Conservation (phyloP, 2,329 filamentous ascomycete species). For the Penicillium glabrum region DNA sequence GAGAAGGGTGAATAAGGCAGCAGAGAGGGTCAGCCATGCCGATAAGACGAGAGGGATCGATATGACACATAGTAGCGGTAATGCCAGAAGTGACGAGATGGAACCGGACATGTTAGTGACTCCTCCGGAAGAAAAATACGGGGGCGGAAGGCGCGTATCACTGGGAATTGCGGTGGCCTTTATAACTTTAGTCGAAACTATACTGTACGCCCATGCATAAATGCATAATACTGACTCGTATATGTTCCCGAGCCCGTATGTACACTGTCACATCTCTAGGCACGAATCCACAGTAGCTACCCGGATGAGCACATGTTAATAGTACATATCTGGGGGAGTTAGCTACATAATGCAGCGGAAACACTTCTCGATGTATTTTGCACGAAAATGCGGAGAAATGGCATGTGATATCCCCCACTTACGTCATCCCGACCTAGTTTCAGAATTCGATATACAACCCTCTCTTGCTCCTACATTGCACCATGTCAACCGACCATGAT, state of each 20-base stretch:
- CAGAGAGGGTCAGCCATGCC: constrained; percentile 62
- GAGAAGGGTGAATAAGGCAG: constrained; percentile 63
- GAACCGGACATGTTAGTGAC: background rate
- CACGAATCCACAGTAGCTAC: too few species aligned
- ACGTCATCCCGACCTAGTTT: constrained; percentile 10
- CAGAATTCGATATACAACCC: background rate
- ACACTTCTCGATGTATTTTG: background rate
- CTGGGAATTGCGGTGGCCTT: background rate
- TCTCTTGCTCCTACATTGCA: constrained; percentile 1
- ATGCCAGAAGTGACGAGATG: constrained; percentile 45
- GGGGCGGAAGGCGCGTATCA: background rate
- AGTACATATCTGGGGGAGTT: too few species aligned
- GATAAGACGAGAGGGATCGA: constrained; percentile 64
- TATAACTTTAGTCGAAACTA: background rate
- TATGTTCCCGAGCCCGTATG: background rate
- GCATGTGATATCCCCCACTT: constrained; percentile 24
- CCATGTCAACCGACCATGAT: constrained; percentile 16
- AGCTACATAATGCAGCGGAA: too few species aligned
- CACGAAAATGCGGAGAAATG: constrained; percentile 17
- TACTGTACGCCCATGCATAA: background rate
- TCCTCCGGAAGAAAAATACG: background rate
- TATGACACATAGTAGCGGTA: constrained; percentile 41
- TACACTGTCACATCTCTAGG: background rate
- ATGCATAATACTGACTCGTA: background rate
- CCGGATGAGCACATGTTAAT: too few species aligned